phyloP scores from a whole-genome alignment of 2,329 filamentous ascomycete genomes.

The Trichoderma sp. region DNA sequence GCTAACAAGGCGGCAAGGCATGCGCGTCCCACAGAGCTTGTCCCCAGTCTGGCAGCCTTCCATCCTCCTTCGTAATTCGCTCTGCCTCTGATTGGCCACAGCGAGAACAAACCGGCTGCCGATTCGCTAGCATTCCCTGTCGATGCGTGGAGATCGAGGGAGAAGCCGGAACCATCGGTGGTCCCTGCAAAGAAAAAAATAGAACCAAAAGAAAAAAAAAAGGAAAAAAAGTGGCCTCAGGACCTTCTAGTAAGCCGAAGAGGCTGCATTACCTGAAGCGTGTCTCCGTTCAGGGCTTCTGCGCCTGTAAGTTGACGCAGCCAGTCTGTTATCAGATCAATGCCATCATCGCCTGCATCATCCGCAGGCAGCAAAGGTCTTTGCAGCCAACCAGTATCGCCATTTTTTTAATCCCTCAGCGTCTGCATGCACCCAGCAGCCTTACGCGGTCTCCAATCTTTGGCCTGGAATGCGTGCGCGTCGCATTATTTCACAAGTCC shows the following conservation, averaged over 20 bases:
- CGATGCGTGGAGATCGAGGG: slow-evolving; percentile 33
- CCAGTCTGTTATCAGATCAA: neutral
- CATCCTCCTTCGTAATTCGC: neutral
- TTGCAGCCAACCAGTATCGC: neutral
- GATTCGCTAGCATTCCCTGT: slow-evolving; percentile 34
- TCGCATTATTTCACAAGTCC: slow-evolving; percentile 7
- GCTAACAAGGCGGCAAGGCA: slow-evolving; percentile 29
- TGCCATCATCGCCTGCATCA: neutral
- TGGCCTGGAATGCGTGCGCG: neutral
- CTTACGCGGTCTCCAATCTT: slow-evolving; percentile 2
- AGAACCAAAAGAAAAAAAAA: neutral
- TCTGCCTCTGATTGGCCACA: slow-evolving; percentile 30
- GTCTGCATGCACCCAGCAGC: neutral
- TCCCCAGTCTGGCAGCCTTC: neutral
- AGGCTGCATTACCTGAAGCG: neutral
- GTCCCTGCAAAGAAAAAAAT: neutral
- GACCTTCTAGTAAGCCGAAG: slow-evolving; percentile 10
- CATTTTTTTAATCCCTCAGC: slow-evolving; percentile 16
- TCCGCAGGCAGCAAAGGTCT: neutral
- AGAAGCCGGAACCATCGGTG: slow-evolving; percentile 39
- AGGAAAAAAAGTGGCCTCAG: neutral
- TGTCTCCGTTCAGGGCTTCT: neutral
- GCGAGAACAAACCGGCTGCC: slow-evolving; percentile 42
- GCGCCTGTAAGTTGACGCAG: neutral
- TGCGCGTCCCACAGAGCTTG: slow-evolving; percentile 25